A percentile compares a stretch with the other conserved stretches of the same genome.
Evolutionary conservation across 2,329 filamentous ascomycete genomes (phyloP).

Genomic region (Ophiostoma sp.): DNA sequence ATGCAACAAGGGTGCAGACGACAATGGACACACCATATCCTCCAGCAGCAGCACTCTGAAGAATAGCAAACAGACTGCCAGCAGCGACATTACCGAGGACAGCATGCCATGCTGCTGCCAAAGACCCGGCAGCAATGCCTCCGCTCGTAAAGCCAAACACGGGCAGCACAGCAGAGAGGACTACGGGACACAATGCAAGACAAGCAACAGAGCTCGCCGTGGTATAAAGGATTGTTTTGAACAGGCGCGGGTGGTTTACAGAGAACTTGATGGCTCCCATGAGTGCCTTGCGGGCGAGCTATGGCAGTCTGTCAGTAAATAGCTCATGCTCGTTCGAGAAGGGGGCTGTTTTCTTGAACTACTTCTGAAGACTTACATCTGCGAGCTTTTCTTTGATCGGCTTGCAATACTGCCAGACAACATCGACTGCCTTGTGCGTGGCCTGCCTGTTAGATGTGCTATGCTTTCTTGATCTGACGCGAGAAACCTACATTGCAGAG

Average conservation of each 20-base stretch:
- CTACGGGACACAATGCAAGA: background rate
- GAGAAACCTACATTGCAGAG: background rate
- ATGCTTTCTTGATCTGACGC: background rate
- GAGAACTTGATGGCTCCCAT: background rate
- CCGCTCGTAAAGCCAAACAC: background rate
- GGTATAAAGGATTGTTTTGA: background rate
- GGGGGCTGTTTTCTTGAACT: too few relatives aligned
- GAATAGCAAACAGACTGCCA: background rate
- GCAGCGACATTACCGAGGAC: background rate
- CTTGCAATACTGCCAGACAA: background rate
- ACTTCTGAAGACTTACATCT: background rate
- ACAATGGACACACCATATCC: background rate
- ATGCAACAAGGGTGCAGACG: background rate
- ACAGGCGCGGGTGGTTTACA: background rate
- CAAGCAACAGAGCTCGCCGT: background rate
- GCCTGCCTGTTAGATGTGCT: background rate
- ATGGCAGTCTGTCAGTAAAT: background rate
- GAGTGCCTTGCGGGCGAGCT: background rate
- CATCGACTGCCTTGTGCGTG: background rate
- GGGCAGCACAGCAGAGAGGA: background rate
- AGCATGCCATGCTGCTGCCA: background rate
- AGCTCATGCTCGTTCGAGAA: too few relatives aligned
- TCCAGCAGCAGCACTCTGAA: background rate
- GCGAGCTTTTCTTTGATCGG: background rate
- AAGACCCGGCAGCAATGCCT: background rate